phyloP scores from a whole-genome alignment of 495 filamentous ascomycete species.

The Trichoderma parareesei region DNA sequence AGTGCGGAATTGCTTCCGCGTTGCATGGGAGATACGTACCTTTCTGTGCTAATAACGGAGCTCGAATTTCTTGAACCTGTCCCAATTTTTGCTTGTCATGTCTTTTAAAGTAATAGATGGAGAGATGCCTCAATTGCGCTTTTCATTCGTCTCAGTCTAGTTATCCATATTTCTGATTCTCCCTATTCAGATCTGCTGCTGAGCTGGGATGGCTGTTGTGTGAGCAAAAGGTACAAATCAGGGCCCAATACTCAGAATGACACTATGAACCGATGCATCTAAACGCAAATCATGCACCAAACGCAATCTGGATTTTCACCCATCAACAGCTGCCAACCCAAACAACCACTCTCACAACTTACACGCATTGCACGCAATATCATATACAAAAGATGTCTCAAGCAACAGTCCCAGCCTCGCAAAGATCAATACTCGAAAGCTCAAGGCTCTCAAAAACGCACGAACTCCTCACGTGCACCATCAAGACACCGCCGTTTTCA shows the following conservation, averaged over 20 bases:
- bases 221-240: no score
- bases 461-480: slow-evolving; percentile 28
- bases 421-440: background rate
- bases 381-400: background rate
- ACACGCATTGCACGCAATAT: background rate
- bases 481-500: slow-evolving; percentile 28
- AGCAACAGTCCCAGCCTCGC: background rate
- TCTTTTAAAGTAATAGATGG: no score
- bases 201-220: no score
- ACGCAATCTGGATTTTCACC: slow-evolving; percentile 1
- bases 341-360: background rate
- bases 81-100: no score
- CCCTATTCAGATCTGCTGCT: no score
- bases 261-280: background rate
- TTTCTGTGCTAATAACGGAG: background rate
- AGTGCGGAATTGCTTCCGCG: slow-evolving; percentile 8
- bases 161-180: no score
- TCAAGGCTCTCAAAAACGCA: slow-evolving; percentile 22
- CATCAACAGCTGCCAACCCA: background rate
- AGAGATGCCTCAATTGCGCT: no score
- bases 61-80: background rate
- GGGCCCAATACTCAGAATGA: background rate
- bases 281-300: background rate
- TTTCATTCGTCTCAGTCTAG: no score
- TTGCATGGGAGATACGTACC: background rate